phyloP scores from a whole-genome alignment of 2,329 filamentous ascomycete species.

The Apiospora phragmitis region DNA sequence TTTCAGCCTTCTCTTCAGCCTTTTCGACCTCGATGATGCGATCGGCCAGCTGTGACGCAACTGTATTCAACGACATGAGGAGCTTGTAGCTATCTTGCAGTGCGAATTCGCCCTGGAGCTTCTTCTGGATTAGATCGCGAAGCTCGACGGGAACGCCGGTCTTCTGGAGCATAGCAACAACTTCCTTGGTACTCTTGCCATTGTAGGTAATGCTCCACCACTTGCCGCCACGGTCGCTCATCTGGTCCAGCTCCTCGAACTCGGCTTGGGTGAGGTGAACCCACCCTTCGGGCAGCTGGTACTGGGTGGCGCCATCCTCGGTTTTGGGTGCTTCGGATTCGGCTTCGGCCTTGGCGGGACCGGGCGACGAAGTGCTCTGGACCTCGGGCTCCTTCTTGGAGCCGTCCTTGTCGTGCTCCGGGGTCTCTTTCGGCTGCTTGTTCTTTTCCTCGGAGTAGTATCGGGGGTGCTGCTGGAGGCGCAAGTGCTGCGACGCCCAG shows the following conservation, averaged over 20 bases:
- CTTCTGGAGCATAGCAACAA: constrained; percentile 17
- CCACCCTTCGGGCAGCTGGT: constrained; percentile 30
- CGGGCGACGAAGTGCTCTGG: constrained; percentile 29
- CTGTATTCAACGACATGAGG: constrained; percentile 19
- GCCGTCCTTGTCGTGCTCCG: constrained; percentile 11
- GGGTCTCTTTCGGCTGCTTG: constrained; percentile 17
- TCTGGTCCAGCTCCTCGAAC: constrained; percentile 9
- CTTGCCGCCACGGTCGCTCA: background rate
- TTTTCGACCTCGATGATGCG: constrained; percentile 9
- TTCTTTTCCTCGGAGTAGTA: constrained; percentile 27
- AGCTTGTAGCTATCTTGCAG: constrained; percentile 19
- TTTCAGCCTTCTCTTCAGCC: background rate
- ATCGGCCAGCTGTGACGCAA: constrained; percentile 18
- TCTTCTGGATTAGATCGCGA: constrained; percentile 19
- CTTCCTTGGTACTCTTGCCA: constrained; percentile 6
- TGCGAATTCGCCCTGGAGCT: constrained; percentile 4
- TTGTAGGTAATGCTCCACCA: background rate
- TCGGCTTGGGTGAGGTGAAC: constrained; percentile 27
- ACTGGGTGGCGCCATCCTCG: constrained; percentile 14
- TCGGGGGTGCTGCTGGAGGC: constrained; percentile 18
- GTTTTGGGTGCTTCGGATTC: constrained; percentile 21
- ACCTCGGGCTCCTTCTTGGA: constrained; percentile 23
- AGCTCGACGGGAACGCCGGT: constrained; percentile 22
- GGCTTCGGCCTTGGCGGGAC: constrained; percentile 25
- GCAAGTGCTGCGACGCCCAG: constrained; percentile 21